Conservation (phyloP, 371 early-diverging fungal species). For the Agmasoma carcini region DNA sequence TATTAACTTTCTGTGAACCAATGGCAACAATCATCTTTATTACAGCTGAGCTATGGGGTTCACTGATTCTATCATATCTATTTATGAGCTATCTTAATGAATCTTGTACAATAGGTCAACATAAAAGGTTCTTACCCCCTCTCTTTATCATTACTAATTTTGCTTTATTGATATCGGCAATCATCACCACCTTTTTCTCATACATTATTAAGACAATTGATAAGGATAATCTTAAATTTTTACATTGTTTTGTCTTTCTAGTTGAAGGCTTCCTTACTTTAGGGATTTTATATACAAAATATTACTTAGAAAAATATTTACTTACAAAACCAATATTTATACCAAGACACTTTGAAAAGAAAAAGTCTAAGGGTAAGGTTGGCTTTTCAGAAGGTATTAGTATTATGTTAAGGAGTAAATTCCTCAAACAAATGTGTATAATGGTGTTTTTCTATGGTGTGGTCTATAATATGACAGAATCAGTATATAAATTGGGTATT, state of each 20-base stretch:
- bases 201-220: slow-evolving; percentile 16
- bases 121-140: slow-evolving; percentile 51
- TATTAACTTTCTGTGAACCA: slow-evolving; percentile 50
- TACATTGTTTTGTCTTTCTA: slow-evolving; percentile 34
- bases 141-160: slow-evolving; percentile 51
- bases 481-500: slow-evolving; percentile 42
- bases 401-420: slow-evolving; percentile 42
- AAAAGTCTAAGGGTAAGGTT: slow-evolving; percentile 44
- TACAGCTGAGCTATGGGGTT: slow-evolving; percentile 54
- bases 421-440: slow-evolving; percentile 46
- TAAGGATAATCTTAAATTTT: slow-evolving; percentile 17
- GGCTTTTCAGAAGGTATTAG: slow-evolving; percentile 46
- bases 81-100: slow-evolving; percentile 53
- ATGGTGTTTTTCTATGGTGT: slow-evolving; percentile 52
- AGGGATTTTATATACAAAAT: slow-evolving; percentile 29
- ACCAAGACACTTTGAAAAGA: slow-evolving; percentile 12
- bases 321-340: slow-evolving; percentile 39
- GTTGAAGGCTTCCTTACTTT: slow-evolving; percentile 28
- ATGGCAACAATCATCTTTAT: slow-evolving; percentile 51
- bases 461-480: slow-evolving; percentile 48
- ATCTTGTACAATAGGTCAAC: slow-evolving; percentile 50
- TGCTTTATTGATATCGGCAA: slow-evolving; percentile 43
- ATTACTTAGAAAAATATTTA: slow-evolving; percentile 39
- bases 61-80: slow-evolving; percentile 50
- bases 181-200: slow-evolving; percentile 23